phyloP scores from a whole-genome alignment of 805 yeast genomes.

The Zygoascus tannicola region DNA sequence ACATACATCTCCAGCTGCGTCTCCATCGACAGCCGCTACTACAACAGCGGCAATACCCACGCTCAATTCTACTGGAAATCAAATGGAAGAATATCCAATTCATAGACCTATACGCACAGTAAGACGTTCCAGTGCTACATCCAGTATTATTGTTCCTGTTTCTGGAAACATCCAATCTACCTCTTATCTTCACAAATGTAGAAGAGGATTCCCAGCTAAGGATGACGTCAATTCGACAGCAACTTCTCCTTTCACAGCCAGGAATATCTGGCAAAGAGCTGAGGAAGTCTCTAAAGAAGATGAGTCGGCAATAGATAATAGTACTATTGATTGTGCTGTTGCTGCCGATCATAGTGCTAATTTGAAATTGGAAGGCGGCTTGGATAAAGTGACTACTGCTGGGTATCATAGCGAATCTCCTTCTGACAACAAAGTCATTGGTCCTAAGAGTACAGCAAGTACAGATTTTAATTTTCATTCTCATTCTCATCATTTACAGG shows the following conservation, averaged over 20 bases:
- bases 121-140: background rate
- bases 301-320: background rate
- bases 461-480: too few species aligned
- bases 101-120: background rate
- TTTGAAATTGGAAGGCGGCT: too few species aligned
- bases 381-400: too few species aligned
- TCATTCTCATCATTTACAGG: too few species aligned
- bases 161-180: constrained; percentile 8
- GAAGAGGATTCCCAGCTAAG: constrained; percentile 11
- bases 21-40: background rate
- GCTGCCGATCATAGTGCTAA: too few species aligned
- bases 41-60: background rate
- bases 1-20: too few species aligned
- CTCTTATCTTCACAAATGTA: constrained; percentile 14
- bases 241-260: background rate
- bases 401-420: too few species aligned
- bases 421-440: too few species aligned
- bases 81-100: too few species aligned
- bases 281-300: too few species aligned
- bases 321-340: background rate
- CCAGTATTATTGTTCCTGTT: background rate
- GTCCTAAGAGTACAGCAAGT: too few species aligned
- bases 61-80: too few species aligned
- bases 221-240: background rate
- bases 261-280: background rate